Evolutionary conservation across 352 stramenopile genomes (phyloP), one percentile per base, ranked within the genome.

Genomic region (Globisporangium middletonii): DNA sequence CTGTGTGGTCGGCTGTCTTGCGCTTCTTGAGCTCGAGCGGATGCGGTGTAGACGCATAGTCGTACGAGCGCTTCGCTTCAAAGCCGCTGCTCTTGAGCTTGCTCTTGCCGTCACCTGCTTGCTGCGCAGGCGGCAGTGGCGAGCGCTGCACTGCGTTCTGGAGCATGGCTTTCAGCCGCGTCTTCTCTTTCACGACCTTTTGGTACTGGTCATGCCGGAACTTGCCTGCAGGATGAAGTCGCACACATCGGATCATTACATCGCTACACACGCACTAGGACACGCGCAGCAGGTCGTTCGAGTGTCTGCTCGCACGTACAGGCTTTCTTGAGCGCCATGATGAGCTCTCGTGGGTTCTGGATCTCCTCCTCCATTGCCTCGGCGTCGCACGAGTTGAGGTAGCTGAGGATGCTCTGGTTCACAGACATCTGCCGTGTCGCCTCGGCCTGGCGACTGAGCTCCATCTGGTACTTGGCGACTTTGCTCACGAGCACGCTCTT

Each of bases 171-270:
- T 89, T 89, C 43, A 92, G 70, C 16, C 73, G 75, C 50, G 60
- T 67, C 54, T 92, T 92, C 47, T 92, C 82, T 53, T 87, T 88
- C 37, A 92, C 77, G 13, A 77, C 82, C 57, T 92, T 90, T 55
- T 89, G 69, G 55, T 90, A 92, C 73, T 92, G 82, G 42, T 92
- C 80, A 57, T 89, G 79, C 5, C 82, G 77, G 54, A 90, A 92
- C 45, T 80, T 77, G 55, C 63, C 63, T 69, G 45, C 8, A 27
- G 13, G 28, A 0, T n/a, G 19, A 50, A 26, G 16, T 46, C n/a
- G 12, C 45, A 27, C 1, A 37, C 8, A 44, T 12, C 28, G 16
- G 16, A 43, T 46, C n/a, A 51, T 19, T 37, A 37, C 44, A 19
- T 7, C 45, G n/a, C 5, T 6, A 53, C 16, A 38, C 11, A 38